These are phyloP conservation scores for Naematelia aurantialba DNA, from an alignment of 768 basidiomycete species.

Conservation along the genomic window DNA sequence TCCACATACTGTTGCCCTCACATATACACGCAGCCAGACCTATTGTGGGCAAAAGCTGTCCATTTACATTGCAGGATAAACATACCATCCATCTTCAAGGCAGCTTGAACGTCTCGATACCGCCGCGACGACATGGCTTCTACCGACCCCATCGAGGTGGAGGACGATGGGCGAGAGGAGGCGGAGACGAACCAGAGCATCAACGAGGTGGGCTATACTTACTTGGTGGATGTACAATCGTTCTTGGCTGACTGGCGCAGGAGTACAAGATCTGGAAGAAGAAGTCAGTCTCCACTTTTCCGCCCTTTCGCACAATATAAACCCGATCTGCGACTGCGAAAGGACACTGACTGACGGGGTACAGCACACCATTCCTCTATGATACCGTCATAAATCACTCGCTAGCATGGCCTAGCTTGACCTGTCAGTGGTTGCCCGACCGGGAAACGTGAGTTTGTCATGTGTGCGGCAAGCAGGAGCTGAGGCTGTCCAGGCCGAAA, in stretches of 20 bases:
- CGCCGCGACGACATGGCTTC: slow-evolving; percentile 53
- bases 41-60: no score
- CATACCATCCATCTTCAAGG: background rate
- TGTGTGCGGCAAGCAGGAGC: background rate
- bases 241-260: slow-evolving; percentile 25
- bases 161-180: slow-evolving; percentile 56
- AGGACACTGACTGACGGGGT: background rate
- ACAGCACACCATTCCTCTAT: slow-evolving; percentile 92
- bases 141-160: slow-evolving; percentile 64
- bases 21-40: no score
- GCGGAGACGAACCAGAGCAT: slow-evolving; percentile 49
- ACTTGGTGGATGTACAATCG: no score
- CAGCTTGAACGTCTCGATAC: background rate
- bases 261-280: slow-evolving; percentile 54
- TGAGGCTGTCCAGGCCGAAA: slow-evolving; percentile 61
- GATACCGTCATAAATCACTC: slow-evolving; percentile 97
- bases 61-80: no score
- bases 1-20: no score
- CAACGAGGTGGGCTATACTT: slow-evolving; percentile 51
- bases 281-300: slow-evolving; percentile 31
- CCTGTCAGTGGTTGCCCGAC: slow-evolving; percentile 99
- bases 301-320: background rate
- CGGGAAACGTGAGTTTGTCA: slow-evolving; percentile 69
- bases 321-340: background rate
- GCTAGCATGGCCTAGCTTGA: slow-evolving; percentile 94